Evolutionary conservation across 1,139 yeast species (phyloP).

Genomic region (Debaryomycetaceae sp.): DNA sequence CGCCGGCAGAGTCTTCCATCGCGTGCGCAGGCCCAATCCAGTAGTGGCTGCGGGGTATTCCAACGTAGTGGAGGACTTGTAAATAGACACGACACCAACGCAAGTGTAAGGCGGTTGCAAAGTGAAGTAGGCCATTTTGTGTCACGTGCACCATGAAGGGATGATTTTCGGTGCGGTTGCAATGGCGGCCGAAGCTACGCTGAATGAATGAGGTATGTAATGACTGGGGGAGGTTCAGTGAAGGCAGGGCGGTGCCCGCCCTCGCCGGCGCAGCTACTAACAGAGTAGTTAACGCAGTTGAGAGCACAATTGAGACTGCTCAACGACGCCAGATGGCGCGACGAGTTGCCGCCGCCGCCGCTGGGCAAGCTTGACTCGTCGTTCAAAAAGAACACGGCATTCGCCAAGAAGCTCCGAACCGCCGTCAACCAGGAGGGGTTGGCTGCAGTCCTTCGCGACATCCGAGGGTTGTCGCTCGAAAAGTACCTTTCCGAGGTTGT

Average conservation of each 20-base stretch:
- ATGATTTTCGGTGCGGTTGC: neutral
- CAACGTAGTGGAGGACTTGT: slow-evolving; percentile 2
- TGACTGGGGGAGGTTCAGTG: no score
- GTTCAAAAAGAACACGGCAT: slow-evolving; percentile 78
- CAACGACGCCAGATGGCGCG: slow-evolving; percentile 54
- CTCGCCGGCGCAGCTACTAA: no score
- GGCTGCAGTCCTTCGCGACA: slow-evolving; percentile 52
- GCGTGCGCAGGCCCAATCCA: slow-evolving; percentile 37
- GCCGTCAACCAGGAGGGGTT: slow-evolving; percentile 43
- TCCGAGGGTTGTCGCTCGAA: slow-evolving; percentile 59
- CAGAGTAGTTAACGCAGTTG: slow-evolving; percentile 20
- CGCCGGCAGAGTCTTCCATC: slow-evolving; percentile 69
- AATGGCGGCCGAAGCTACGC: neutral
- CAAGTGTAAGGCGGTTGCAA: neutral
- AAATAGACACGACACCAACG: no score
- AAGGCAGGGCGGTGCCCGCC: no score
- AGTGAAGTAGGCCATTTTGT: neutral
- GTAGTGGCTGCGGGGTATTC: neutral
- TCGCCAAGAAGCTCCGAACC: slow-evolving; percentile 64
- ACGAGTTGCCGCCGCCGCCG: slow-evolving; percentile 25
- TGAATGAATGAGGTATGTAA: no score
- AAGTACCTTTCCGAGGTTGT: slow-evolving; percentile 75
- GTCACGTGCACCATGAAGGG: neutral
- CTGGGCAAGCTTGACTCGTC: slow-evolving; percentile 61
- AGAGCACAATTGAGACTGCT: slow-evolving; percentile 28